Conservation (phyloP, 768 basidiomycete genomes). For the Panaeolus cyanescens region DNA sequence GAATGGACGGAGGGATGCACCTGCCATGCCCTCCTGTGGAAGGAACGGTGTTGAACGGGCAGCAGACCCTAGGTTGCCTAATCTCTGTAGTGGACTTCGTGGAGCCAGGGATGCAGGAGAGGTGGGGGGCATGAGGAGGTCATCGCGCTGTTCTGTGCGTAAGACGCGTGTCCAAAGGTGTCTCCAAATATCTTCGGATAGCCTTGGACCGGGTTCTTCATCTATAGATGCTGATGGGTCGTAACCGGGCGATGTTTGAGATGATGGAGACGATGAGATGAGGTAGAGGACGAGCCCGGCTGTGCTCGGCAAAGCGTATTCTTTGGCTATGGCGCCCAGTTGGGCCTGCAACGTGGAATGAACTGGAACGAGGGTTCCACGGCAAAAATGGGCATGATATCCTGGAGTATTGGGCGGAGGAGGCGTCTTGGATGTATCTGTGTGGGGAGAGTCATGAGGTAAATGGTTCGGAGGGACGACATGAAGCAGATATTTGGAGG, state of each 20-base stretch:
- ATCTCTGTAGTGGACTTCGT: conserved; percentile 26
- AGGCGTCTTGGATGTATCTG: conserved; percentile 47
- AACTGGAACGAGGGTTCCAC: conserved; percentile 87
- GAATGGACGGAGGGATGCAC: conserved; percentile 44
- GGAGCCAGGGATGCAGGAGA: conserved; percentile 40
- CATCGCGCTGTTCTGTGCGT: conserved; percentile 58
- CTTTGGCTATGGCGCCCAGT: conserved; percentile 84
- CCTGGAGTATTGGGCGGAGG: conserved; percentile 64
- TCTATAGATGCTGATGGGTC: conserved; percentile 32
- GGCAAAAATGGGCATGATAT: conserved; percentile 77
- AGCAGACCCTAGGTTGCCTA: conserved; percentile 44
- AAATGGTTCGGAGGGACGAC: conserved; percentile 79
- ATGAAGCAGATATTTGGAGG: conserved; percentile 78
- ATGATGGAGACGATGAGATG: conserved; percentile 36
- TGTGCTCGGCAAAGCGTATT: conserved; percentile 90
- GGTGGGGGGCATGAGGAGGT: conserved; percentile 32
- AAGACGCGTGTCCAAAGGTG: conserved; percentile 80
- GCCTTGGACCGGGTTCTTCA: conserved; percentile 68
- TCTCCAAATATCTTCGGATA: conserved; percentile 88
- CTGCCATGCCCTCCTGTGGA: conserved; percentile 25
- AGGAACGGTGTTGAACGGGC: conserved; percentile 44
- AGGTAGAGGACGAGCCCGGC: conserved; percentile 84
- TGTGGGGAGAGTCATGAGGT: conserved; percentile 57
- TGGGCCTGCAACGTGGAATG: conserved; percentile 84
- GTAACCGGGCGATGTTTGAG: conserved; percentile 17